These are phyloP conservation scores for Medicago arabica DNA, from an alignment of 306 rosid species.

Conservation along the genomic window DNA sequence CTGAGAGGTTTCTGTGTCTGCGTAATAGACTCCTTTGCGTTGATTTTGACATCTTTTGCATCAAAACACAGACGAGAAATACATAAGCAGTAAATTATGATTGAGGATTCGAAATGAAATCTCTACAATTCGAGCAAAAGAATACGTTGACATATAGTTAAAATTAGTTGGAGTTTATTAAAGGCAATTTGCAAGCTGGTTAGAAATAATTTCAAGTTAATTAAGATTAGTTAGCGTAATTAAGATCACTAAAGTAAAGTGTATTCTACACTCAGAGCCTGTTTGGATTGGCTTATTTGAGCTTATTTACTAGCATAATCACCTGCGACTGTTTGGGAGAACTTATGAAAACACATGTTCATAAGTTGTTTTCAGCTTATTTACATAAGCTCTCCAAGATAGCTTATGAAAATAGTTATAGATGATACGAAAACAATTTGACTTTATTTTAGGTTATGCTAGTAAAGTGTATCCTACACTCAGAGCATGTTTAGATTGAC, in stretches of 20 bases:
- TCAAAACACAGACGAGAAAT: slow-evolving; percentile 20
- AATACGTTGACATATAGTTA: neutral
- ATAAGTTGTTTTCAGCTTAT: too few species aligned
- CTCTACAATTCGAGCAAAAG: neutral
- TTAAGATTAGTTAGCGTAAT: neutral
- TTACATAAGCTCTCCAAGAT: too few species aligned
- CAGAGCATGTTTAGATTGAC: neutral
- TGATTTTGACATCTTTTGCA: slow-evolving; percentile 32
- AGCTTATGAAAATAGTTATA: too few species aligned
- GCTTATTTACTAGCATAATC: too few species aligned
- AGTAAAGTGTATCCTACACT: neutral
- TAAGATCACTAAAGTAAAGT: neutral
- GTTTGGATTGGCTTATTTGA: too few species aligned
- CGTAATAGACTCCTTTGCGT: slow-evolving; percentile 43
- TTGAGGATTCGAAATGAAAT: slow-evolving; percentile 11
- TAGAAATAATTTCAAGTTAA: neutral
- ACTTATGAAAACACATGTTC: too few species aligned
- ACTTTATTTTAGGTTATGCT: neutral
- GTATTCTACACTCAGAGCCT: neutral
- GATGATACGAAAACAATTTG: neutral
- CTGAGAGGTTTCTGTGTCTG: slow-evolving; percentile 52
- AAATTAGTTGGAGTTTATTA: neutral
- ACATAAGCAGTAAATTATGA: neutral
- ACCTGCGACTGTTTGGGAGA: too few species aligned
- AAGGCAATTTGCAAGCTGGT: neutral